A percentile compares a stretch with the other conserved stretches of the same genome.
Conservation (phyloP, 148 eudicot species). For the Rheum nobile region DNA sequence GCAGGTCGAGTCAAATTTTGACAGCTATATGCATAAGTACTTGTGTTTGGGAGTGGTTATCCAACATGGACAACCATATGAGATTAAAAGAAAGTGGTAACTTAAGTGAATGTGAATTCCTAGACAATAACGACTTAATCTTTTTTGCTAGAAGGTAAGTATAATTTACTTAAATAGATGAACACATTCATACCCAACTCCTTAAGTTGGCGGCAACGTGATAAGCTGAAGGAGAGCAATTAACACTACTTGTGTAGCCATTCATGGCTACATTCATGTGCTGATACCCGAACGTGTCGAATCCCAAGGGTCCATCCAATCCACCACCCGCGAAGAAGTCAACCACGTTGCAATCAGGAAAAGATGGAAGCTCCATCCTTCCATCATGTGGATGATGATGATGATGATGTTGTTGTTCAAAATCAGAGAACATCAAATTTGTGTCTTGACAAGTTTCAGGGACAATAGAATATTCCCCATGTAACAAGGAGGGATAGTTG, state of each 20-base stretch:
- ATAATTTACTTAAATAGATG: no score
- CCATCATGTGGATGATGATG: not conserved
- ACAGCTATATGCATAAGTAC: no score
- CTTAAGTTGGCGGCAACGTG: not conserved
- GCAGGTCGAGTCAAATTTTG: no score
- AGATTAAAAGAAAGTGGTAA: no score
- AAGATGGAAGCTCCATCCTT: not conserved
- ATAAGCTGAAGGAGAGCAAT: slow-evolving; percentile 4
- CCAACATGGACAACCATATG: no score
- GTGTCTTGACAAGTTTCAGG: not conserved
- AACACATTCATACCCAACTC: not conserved
- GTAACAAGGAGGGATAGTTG: not conserved
- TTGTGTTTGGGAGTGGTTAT: no score
- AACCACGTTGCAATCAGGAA: not conserved
- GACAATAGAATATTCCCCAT: not conserved
- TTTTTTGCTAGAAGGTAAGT: not conserved
- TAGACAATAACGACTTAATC: not conserved
- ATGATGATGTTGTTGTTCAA: not conserved
- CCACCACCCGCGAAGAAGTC: not conserved
- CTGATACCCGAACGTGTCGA: not conserved
- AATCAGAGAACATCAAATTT: not conserved
- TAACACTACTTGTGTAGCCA: not conserved
- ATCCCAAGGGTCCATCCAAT: not conserved
- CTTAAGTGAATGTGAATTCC: no score
- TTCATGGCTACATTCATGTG: not conserved